Conservation (phyloP, 805 yeast species). For the Yamadazyma phyllophila region DNA sequence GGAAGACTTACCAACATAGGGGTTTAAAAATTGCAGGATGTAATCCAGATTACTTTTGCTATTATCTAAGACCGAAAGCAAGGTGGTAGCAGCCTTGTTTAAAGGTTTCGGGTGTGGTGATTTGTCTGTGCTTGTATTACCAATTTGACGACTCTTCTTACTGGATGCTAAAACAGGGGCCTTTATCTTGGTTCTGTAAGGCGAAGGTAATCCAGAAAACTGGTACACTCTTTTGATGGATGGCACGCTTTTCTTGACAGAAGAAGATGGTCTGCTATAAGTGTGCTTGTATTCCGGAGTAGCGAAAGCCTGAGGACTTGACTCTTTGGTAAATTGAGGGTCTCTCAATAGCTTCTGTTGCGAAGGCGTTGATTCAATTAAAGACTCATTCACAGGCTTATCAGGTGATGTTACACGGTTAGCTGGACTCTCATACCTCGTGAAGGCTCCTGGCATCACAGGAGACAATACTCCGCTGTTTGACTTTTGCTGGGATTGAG, state of each 20-base stretch:
- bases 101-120: slow-evolving; percentile 9
- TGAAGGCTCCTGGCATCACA: slow-evolving; percentile 15
- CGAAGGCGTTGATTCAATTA: slow-evolving; percentile 21
- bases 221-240: slow-evolving; percentile 44
- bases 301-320: slow-evolving; percentile 14
- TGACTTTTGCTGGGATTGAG: slow-evolving; percentile 9
- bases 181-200: slow-evolving; percentile 39
- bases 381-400: background rate
- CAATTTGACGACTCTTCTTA: background rate
- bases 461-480: slow-evolving; percentile 4
- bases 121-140: background rate
- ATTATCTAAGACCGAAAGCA: slow-evolving; percentile 35
- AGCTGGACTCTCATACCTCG: slow-evolving; percentile 5
- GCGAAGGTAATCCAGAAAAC: slow-evolving; percentile 45
- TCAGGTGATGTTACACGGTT: background rate
- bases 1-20: slow-evolving; percentile 14
- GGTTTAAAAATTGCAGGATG: slow-evolving; percentile 33
- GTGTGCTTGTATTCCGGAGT: slow-evolving; percentile 40
- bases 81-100: slow-evolving; percentile 33
- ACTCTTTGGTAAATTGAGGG: slow-evolving; percentile 13
- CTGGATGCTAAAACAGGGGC: slow-evolving; percentile 18
- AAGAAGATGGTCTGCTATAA: slow-evolving; percentile 21
- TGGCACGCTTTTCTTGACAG: slow-evolving; percentile 21
- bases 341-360: slow-evolving; percentile 27
- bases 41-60: slow-evolving; percentile 6